These are phyloP conservation scores for Macrophomina tecta DNA, from an alignment of 2,329 filamentous ascomycete species.

Conservation along the genomic window DNA sequence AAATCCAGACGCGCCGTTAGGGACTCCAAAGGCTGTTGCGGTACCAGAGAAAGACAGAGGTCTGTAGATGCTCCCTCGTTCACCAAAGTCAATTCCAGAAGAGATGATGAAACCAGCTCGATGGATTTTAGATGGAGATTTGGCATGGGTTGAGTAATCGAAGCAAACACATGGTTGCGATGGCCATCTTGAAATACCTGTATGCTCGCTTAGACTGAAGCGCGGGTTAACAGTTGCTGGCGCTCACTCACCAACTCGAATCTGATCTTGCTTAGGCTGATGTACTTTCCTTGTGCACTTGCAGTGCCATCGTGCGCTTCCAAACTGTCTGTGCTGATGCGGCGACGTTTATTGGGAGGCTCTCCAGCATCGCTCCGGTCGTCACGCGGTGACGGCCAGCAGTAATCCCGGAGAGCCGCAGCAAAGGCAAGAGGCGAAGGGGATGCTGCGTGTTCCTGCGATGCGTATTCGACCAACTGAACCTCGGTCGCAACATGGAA, in stretches of 20 bases:
- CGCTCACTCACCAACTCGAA: neutral
- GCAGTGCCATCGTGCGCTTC: neutral
- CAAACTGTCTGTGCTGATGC: neutral
- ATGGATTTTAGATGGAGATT: neutral
- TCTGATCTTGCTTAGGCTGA: neutral
- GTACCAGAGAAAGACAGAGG: neutral
- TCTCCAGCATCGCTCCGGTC: neutral
- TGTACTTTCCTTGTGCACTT: too few relatives aligned
- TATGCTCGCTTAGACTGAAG: neutral
- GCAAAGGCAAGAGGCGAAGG: neutral
- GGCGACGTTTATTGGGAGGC: constrained; percentile 18
- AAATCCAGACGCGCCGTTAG: neutral
- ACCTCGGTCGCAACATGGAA: neutral
- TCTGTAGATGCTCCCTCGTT: neutral
- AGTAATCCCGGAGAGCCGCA: constrained; percentile 5
- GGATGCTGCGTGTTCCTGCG: neutral
- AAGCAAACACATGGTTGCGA: neutral
- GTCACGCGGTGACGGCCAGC: constrained; percentile 6
- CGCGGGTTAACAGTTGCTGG: neutral
- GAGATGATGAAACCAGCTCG: neutral
- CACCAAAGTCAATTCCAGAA: neutral
- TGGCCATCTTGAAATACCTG: constrained; percentile 1
- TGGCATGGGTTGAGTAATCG: neutral
- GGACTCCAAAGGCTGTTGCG: neutral
- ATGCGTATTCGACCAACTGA: neutral